Evolutionary conservation across 2,329 filamentous ascomycete species (phyloP).

Genomic region (Apiospora rasikravindrae): DNA sequence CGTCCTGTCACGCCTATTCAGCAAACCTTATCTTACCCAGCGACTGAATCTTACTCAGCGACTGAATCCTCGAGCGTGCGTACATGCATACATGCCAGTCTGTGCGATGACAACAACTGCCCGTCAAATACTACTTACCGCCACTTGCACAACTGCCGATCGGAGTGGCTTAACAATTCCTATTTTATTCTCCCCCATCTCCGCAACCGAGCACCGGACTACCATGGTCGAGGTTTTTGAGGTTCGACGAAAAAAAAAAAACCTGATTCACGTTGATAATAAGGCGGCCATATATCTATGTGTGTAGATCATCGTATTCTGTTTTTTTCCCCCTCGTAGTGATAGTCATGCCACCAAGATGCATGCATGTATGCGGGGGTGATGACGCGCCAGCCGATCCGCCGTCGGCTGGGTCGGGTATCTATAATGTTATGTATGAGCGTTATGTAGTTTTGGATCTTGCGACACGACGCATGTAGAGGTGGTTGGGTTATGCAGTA

Average conservation of each 20-base stretch:
- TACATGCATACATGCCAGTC: neutral
- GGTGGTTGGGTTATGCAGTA: neutral
- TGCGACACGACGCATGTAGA: too few relatives aligned
- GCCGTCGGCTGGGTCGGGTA: neutral
- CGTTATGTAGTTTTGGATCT: too few relatives aligned
- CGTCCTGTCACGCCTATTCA: neutral
- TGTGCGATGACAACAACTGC: neutral
- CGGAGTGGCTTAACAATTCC: neutral
- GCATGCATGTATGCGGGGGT: neutral
- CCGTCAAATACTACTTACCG: neutral
- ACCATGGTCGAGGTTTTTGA: neutral
- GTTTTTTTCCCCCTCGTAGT: too few relatives aligned
- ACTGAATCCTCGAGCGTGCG: neutral
- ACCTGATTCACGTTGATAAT: neutral
- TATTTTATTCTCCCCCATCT: neutral
- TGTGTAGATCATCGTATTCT: neutral
- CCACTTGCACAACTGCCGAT: conserved; percentile 15
- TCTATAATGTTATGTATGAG: neutral
- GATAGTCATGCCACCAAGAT: neutral
- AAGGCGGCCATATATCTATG: neutral
- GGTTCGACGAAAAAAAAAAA: neutral
- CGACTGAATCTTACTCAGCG: neutral
- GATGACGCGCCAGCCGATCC: neutral
- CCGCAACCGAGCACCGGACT: neutral
- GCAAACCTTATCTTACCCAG: neutral